phyloP scores from a whole-genome alignment of 2,329 filamentous ascomycete genomes.

The Botrytis squamosa region DNA sequence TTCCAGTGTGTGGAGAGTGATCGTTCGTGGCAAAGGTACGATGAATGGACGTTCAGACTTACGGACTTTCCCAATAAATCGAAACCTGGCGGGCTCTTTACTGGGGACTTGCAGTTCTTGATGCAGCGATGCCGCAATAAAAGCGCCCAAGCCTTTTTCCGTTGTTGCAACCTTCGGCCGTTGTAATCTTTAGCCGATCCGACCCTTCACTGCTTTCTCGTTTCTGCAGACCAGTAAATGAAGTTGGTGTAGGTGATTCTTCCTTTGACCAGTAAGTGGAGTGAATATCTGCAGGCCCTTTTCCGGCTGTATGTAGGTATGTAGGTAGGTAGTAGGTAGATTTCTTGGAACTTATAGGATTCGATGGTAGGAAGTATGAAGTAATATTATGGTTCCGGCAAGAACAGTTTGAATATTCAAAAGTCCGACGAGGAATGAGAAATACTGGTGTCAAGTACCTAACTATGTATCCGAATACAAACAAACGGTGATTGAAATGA shows the following conservation, averaged over 20 bases:
- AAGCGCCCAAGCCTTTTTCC: conserved; percentile 22
- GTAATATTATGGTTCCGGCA: neutral
- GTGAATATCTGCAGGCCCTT: conserved; percentile 10
- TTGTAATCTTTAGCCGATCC: conserved; percentile 32
- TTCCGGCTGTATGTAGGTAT: neutral
- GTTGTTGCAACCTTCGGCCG: conserved; percentile 31
- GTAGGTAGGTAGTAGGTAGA: neutral
- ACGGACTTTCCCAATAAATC: conserved; percentile 34
- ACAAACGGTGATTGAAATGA: neutral
- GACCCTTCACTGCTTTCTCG: conserved; percentile 16
- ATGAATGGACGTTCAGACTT: conserved; percentile 27
- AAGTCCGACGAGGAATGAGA: neutral
- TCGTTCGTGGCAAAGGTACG: conserved; percentile 30
- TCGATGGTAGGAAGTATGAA: neutral
- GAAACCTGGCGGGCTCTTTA: conserved; percentile 29
- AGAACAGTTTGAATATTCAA: neutral
- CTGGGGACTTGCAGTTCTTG: conserved; percentile 33
- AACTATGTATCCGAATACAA: neutral
- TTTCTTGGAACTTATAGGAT: neutral
- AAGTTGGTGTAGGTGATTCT: conserved; percentile 14
- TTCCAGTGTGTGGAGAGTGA: conserved; percentile 24
- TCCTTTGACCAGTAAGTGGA: neutral
- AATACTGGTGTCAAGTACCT: neutral
- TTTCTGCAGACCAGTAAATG: conserved; percentile 24
- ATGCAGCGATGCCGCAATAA: conserved; percentile 26